phyloP scores from a whole-genome alignment of 345 rosid species.

The Murraya paniculata region DNA sequence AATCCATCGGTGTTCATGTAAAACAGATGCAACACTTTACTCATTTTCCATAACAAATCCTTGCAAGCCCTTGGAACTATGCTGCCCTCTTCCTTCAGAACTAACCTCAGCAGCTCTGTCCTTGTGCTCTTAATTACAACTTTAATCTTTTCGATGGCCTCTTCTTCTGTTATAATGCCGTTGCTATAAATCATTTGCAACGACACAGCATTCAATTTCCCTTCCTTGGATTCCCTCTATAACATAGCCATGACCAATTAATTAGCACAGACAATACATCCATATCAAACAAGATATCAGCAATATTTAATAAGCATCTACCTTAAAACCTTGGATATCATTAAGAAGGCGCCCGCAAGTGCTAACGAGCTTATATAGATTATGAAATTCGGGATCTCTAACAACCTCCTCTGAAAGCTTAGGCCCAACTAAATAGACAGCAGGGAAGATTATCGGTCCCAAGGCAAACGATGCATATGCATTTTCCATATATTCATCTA shows the following conservation, averaged over 20 bases:
- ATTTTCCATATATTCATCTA: slow-evolving; percentile 68
- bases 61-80: slow-evolving; percentile 66
- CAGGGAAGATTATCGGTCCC: slow-evolving; percentile 84
- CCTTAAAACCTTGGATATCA: slow-evolving; percentile 72
- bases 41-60: slow-evolving; percentile 78
- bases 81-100: slow-evolving; percentile 51
- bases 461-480: slow-evolving; percentile 69
- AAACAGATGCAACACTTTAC: slow-evolving; percentile 61
- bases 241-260: slow-evolving; percentile 3
- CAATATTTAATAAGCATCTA: slow-evolving; percentile 2
- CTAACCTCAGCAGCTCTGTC: slow-evolving; percentile 47
- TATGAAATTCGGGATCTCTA: slow-evolving; percentile 34
- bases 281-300: background rate
- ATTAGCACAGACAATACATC: background rate
- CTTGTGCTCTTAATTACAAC: slow-evolving; percentile 27
- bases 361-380: slow-evolving; percentile 57
- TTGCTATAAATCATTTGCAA: slow-evolving; percentile 45
- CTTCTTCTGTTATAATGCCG: slow-evolving; percentile 32
- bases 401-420: slow-evolving; percentile 44
- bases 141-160: slow-evolving; percentile 36
- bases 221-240: slow-evolving; percentile 73
- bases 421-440: slow-evolving; percentile 75
- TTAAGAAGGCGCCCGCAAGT: slow-evolving; percentile 86
- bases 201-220: slow-evolving; percentile 68
- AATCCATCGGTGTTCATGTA: slow-evolving; percentile 79